A percentile compares a stretch with the other conserved stretches of the same genome.
Conservation (phyloP, 2,329 filamentous ascomycete genomes). For the Colletotrichum liriopes region DNA sequence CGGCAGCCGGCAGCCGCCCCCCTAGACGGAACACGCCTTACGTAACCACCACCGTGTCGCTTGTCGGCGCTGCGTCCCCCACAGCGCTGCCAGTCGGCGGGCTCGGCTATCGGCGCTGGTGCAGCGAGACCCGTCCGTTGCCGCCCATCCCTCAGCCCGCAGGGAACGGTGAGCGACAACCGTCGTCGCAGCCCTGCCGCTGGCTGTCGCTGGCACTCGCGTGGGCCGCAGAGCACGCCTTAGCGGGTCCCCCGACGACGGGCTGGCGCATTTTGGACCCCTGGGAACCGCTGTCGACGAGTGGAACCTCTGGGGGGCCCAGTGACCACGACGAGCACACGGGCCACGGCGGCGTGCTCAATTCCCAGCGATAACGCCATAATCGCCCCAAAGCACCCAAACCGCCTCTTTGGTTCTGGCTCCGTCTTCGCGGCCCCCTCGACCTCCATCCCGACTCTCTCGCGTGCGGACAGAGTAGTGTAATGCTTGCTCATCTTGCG, state of each 20-base stretch:
- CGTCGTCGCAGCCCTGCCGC: slow-evolving; percentile 1
- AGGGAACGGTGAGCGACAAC: slow-evolving; percentile 27
- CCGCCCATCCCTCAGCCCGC: slow-evolving; percentile 12
- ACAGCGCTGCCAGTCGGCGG: slow-evolving; percentile 3
- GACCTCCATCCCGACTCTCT: neutral
- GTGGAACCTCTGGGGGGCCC: slow-evolving; percentile 36
- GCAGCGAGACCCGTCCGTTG: slow-evolving; percentile 40
- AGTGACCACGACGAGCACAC: neutral
- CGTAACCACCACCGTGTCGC: neutral
- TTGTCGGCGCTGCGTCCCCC: slow-evolving; percentile 25
- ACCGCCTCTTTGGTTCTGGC: slow-evolving; percentile 18
- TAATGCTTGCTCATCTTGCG: neutral
- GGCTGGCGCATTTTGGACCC: slow-evolving; percentile 27
- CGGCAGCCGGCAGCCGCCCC: too few relatives aligned
- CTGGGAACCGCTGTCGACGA: slow-evolving; percentile 28
- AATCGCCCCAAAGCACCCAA: slow-evolving; percentile 55
- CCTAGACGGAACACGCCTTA: neutral
- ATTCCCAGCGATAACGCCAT: slow-evolving; percentile 56
- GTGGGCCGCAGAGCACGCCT: slow-evolving; percentile 4
- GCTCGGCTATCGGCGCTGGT: slow-evolving; percentile 39
- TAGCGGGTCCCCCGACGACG: slow-evolving; percentile 9
- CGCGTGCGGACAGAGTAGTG: neutral
- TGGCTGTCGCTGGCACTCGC: neutral
- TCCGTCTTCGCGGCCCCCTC: neutral
- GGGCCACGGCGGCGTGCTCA: slow-evolving; percentile 3